Conservation (phyloP, 495 filamentous ascomycete genomes). For the Filosporella fistucella region DNA sequence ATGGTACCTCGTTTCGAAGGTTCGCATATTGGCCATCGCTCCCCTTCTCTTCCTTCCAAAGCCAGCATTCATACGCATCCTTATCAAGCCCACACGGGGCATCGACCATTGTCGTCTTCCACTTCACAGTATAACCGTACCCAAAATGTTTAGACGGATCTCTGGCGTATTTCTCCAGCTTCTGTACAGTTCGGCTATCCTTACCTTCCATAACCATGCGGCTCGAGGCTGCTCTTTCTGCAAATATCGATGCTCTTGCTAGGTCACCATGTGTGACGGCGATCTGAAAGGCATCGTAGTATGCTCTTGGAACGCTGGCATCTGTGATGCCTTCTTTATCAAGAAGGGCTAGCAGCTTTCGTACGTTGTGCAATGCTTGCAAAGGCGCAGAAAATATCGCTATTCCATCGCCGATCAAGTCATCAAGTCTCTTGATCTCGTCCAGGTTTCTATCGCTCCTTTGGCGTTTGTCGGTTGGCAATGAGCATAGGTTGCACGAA, state of each 20-base stretch:
- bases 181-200: conserved; percentile 16
- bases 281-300: conserved; percentile 30
- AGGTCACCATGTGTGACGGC: conserved; percentile 29
- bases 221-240: conserved; percentile 23
- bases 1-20: conserved; percentile 22
- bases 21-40: conserved; percentile 14
- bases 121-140: conserved; percentile 22
- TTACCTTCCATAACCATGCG: conserved; percentile 14
- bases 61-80: conserved; percentile 28
- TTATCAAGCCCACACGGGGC: conserved; percentile 20
- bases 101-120: conserved; percentile 24
- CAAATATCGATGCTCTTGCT: conserved; percentile 31
- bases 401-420: conserved; percentile 13
- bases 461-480: conserved; percentile 22
- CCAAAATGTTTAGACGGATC: conserved; percentile 20
- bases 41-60: conserved; percentile 26
- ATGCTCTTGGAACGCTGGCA: conserved; percentile 15
- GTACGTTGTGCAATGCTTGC: conserved; percentile 15
- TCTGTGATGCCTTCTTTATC: conserved; percentile 20
- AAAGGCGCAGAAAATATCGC: conserved; percentile 12
- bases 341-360: conserved; percentile 18
- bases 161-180: conserved; percentile 1
- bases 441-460: conserved; percentile 25
- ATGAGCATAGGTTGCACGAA: conserved; percentile 28
- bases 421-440: conserved; percentile 20